Evolutionary conservation across 768 basidiomycete species (phyloP).

Genomic region (Leccinum uliginosum): DNA sequence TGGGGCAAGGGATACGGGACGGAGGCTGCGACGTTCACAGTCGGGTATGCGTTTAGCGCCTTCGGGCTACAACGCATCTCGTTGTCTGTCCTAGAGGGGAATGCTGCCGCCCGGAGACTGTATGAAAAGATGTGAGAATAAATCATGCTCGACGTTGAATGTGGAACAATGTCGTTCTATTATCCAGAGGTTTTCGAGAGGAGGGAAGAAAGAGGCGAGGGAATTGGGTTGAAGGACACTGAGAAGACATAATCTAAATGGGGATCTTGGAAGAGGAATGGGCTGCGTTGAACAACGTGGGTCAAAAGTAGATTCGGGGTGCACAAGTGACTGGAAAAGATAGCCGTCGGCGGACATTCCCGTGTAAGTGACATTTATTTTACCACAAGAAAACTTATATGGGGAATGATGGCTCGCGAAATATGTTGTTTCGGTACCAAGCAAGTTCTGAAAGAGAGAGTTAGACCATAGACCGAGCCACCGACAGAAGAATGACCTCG

Average conservation of each 20-base stretch:
- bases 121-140: constrained; percentile 28
- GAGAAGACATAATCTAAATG: constrained; percentile 33
- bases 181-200: constrained; percentile 29
- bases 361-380: background rate
- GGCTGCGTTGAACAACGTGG: constrained; percentile 3
- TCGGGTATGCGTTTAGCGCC: constrained; percentile 32
- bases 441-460: constrained; percentile 51
- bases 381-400: background rate
- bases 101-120: constrained; percentile 27
- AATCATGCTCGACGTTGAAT: background rate
- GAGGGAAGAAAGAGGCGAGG: constrained; percentile 24
- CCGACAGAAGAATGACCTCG: constrained; percentile 40
- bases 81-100: constrained; percentile 31
- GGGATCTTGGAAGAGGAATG: constrained; percentile 32
- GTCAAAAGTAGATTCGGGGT: background rate
- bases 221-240: constrained; percentile 18
- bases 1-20: constrained; percentile 35
- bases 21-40: constrained; percentile 32
- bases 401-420: constrained; percentile 34
- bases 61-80: constrained; percentile 36
- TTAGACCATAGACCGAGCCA: constrained; percentile 2
- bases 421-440: constrained; percentile 77
- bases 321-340: background rate
- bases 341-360: background rate
- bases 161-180: background rate